phyloP scores from a whole-genome alignment of 2,329 filamentous ascomycete species.

The Coniochaeta sp. region DNA sequence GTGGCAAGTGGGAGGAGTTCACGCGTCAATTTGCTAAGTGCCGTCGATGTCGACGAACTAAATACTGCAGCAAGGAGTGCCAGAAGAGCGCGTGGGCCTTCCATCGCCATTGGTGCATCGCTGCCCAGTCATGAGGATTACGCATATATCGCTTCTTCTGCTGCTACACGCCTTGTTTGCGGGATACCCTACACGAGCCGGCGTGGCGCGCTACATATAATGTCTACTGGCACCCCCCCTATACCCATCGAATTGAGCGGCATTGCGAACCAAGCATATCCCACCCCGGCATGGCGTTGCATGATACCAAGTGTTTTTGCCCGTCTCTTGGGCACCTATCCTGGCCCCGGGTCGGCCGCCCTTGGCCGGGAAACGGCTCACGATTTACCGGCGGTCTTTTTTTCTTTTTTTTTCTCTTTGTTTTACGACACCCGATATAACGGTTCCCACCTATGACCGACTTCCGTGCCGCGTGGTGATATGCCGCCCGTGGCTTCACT shows the following conservation, averaged over 20 bases:
- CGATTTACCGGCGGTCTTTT: not conserved
- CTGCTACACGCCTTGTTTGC: slow-evolving; percentile 8
- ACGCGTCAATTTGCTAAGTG: slow-evolving; percentile 97
- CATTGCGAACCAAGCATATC: slow-evolving; percentile 9
- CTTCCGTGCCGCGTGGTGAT: not conserved
- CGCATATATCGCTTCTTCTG: not conserved
- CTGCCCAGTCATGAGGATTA: slow-evolving; percentile 46
- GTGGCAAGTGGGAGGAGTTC: slow-evolving; percentile 96
- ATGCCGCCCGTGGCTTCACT: not conserved
- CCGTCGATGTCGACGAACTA: slow-evolving; percentile 88
- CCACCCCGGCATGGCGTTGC: slow-evolving; percentile 10
- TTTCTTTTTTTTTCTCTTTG: too few relatives aligned
- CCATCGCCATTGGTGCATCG: slow-evolving; percentile 95
- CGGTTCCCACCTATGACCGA: not conserved
- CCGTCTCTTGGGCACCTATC: not conserved
- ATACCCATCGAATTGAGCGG: slow-evolving; percentile 7
- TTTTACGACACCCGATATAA: not conserved
- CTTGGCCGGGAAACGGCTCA: not conserved
- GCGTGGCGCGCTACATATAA: slow-evolving; percentile 19
- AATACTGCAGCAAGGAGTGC: slow-evolving; percentile 99
- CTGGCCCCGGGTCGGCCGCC: not conserved
- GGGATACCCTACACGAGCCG: slow-evolving; percentile 15
- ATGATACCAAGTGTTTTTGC: slow-evolving; percentile 7
- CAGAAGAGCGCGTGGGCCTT: slow-evolving; percentile 99
- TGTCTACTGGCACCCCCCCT: slow-evolving; percentile 14